Evolutionary conservation across 176 grass and related monocot genomes (phyloP).

Genomic region (Puccinellia tenuiflora): DNA sequence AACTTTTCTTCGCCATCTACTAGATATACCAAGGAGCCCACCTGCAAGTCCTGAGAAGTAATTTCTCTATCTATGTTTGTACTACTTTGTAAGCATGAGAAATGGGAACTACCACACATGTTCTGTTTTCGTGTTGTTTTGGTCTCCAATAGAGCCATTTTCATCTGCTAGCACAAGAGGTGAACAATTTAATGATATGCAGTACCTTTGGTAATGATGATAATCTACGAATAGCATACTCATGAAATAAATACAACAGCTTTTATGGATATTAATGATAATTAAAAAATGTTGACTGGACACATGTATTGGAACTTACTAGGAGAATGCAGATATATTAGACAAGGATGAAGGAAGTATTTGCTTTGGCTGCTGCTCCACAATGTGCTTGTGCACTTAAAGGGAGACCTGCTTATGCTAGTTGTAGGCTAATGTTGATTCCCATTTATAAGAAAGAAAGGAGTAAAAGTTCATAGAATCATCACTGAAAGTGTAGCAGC

Average conservation of each 20-base stretch:
- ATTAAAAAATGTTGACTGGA: neutral
- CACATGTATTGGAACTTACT: constrained; percentile 34
- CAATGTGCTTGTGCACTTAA: constrained; percentile 73
- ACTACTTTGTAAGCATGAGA: constrained; percentile 13
- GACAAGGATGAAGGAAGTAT: constrained; percentile 79
- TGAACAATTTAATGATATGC: neutral
- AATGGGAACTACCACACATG: neutral
- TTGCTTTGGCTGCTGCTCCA: constrained; percentile 82
- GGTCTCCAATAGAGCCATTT: neutral
- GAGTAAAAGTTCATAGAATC: constrained; percentile 9
- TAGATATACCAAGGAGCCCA: constrained; percentile 88
- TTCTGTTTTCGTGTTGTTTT: neutral
- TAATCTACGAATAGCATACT: neutral
- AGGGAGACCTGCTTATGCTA: constrained; percentile 55
- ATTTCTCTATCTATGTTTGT: constrained; percentile 25
- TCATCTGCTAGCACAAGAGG: neutral
- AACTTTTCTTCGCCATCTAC: constrained; percentile 92
- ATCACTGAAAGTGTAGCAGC: constrained; percentile 1
- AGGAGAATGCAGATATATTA: constrained; percentile 83
- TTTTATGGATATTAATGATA: neutral
- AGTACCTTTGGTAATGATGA: neutral
- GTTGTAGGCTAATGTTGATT: constrained; percentile 43
- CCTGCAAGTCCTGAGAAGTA: constrained; percentile 93
- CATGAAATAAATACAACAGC: neutral
- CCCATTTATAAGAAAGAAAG: neutral